Base-by-base conservation (phyloP, 139 green algal species). In the Pycnococcus provasolii region DNA sequence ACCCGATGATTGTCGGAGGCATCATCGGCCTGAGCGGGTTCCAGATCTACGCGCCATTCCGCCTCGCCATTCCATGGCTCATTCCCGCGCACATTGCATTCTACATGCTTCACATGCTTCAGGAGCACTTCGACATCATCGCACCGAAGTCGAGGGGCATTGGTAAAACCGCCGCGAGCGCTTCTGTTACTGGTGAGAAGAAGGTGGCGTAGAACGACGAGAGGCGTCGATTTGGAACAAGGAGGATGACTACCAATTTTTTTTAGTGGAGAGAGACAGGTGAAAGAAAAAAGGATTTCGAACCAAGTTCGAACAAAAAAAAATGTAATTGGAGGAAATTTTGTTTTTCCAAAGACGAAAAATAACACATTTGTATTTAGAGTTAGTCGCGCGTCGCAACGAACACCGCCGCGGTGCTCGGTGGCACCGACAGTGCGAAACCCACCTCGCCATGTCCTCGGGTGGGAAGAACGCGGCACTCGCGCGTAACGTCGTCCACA, bases 371-470 rank as follows among this genome's bases (percentile, higher is more conserved):
- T 26, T 26, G 26, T 26, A 26, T 26, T 26, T 26, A 26, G 26
- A 26, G 26, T 26, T 26, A 26, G 26, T 26, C 26, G 26, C 61
- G 62, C 3, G 60, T 72, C 5, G 89, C 86, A 43, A 85, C 79
- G 73, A 85, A 82, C 40, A 85, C 79, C 1, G 71, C 73, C 44
- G 58, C 73, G 48, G 75, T 76, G 39, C 64, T 55, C 0, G 70
- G 52, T 1, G 75, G 60, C 42, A 85, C 69, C n/a, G 65, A 54
- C 42, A 76, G 40, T 3, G 11, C 51, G 4, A 68, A 43, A 26
- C 44, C 45, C 3, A 42, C 48, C 3, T 68, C 59, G 42, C 62
- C 66, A 50, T 59, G 58, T 4, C 47, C 60, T 48, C 75, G 72
- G 11, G n/a, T 39, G 5, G 4, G 9, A 40, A 53, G 6, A 37